A percentile compares a stretch with the other conserved stretches of the same genome.
These are phyloP conservation scores for Houttuynia cordata DNA, from an alignment of 164 flowering plant genomes.

Conservation along the genomic window DNA sequence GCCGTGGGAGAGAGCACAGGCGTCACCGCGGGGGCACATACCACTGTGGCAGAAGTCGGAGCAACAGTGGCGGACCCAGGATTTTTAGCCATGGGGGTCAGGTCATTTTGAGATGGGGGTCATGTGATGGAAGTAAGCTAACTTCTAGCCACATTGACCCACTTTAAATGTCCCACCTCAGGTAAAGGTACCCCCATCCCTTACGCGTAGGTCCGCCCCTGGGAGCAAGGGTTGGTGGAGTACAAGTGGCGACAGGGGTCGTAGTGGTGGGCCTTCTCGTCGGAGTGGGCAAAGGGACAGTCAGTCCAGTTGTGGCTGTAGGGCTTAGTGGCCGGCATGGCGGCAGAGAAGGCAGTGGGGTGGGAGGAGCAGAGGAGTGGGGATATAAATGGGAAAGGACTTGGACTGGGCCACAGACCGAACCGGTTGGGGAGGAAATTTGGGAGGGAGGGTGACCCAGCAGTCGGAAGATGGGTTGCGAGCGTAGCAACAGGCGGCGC, in stretches of 20 bases:
- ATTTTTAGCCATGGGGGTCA: too few relatives aligned
- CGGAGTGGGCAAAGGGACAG: constrained; percentile 92
- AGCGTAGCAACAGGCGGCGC: constrained; percentile 18
- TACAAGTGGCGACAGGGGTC: constrained; percentile 63
- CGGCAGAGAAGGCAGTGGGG: constrained; percentile 21
- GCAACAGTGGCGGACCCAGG: too few relatives aligned
- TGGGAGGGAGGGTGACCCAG: constrained; percentile 32
- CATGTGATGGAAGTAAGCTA: too few relatives aligned
- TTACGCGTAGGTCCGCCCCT: too few relatives aligned
- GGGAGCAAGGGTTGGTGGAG: constrained; percentile 53
- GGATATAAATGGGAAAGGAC: not conserved
- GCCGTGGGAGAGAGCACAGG: constrained; percentile 78
- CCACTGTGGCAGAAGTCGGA: constrained; percentile 40
- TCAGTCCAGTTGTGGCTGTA: constrained; percentile 92
- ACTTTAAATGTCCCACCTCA: too few relatives aligned
- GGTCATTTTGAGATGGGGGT: too few relatives aligned
- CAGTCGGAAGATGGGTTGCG: constrained; percentile 22
- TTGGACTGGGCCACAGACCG: constrained; percentile 32
- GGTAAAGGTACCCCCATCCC: too few relatives aligned
- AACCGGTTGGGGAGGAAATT: constrained; percentile 21
- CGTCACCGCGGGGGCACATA: constrained; percentile 51
- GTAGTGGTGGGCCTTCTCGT: constrained; percentile 79
- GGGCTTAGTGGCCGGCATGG: constrained; percentile 17
- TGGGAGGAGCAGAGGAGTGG: constrained; percentile 13
- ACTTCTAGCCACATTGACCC: too few relatives aligned